These are phyloP conservation scores for Ophiostoma angusticollis DNA, from an alignment of 2,329 filamentous ascomycete species.

Conservation along the genomic window DNA sequence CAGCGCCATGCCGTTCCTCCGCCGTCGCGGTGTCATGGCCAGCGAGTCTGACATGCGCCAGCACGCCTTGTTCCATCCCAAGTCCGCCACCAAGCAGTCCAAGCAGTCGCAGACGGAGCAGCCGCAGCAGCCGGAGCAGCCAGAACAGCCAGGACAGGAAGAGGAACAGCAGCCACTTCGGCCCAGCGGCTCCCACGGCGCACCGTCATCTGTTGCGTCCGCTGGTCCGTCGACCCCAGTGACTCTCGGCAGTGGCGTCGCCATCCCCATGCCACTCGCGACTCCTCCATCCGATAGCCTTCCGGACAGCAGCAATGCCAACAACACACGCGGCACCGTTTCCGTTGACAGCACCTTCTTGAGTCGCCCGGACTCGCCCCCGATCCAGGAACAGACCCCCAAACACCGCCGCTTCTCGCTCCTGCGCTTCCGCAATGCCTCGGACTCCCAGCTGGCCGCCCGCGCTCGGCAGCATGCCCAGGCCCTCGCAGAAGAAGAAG, in stretches of 20 bases:
- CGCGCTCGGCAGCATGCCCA: constrained; percentile 55
- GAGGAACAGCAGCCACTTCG: constrained; percentile 2
- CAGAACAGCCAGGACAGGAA: neutral
- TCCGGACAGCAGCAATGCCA: constrained; percentile 12
- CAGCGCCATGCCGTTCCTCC: constrained; percentile 44
- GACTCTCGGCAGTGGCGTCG: neutral
- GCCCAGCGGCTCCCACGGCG: neutral
- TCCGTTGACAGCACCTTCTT: constrained; percentile 15
- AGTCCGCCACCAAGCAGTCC: constrained; percentile 16
- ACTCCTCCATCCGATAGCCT: constrained; percentile 19
- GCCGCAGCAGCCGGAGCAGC: constrained; percentile 6
- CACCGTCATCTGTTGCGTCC: constrained; percentile 10
- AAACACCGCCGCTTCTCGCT: constrained; percentile 54
- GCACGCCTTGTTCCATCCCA: constrained; percentile 26
- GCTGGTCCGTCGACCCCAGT: constrained; percentile 7
- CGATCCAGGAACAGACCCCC: constrained; percentile 39
- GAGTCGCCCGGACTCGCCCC: constrained; percentile 33
- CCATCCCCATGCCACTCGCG: constrained; percentile 20
- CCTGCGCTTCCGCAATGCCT: constrained; percentile 80
- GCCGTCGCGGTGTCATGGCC: constrained; percentile 46
- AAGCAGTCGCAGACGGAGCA: constrained; percentile 1
- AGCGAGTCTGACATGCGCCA: constrained; percentile 47
- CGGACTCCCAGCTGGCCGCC: constrained; percentile 74
- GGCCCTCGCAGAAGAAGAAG: constrained; percentile 36
- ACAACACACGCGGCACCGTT: constrained; percentile 17